Evolutionary conservation across 2,329 filamentous ascomycete genomes (phyloP).

Genomic region (Macrophomina phaseolina): DNA sequence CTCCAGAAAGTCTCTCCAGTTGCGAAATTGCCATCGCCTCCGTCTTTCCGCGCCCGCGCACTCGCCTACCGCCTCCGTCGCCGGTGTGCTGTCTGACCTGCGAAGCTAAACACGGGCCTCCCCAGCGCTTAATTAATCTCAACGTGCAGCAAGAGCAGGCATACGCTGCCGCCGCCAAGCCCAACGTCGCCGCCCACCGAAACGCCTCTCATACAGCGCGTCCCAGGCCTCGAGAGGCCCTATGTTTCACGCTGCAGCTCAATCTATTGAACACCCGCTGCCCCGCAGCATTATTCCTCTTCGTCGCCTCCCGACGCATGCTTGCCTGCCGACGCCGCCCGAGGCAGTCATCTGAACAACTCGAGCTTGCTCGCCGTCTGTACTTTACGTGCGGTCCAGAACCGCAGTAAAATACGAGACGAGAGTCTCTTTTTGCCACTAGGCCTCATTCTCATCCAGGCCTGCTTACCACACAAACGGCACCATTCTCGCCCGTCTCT

Average conservation of each 20-base stretch:
- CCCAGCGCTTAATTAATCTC: constrained; percentile 26
- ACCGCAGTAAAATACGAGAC: neutral
- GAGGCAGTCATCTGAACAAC: neutral
- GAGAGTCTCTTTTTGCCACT: neutral
- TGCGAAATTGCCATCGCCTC: neutral
- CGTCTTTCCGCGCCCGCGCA: neutral
- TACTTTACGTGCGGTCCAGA: neutral
- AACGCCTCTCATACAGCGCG: constrained; percentile 13
- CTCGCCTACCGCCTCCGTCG: neutral
- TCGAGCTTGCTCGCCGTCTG: neutral
- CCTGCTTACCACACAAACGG: constrained; percentile 59
- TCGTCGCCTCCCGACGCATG: constrained; percentile 1
- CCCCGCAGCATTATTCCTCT: neutral
- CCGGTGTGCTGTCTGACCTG: constrained; percentile 7
- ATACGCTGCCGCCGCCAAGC: constrained; percentile 11
- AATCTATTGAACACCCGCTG: constrained; percentile 6
- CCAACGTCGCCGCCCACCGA: constrained; percentile 1
- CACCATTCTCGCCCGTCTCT: constrained; percentile 75
- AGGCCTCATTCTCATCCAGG: neutral
- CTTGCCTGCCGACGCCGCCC: neutral
- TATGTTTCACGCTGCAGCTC: constrained; percentile 17
- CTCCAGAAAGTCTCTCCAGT: neutral
- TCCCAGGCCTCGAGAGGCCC: neutral
- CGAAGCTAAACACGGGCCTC: constrained; percentile 21
- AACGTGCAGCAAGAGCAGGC: constrained; percentile 10